Evolutionary conservation across 1,284 basidiomycete genomes (phyloP).

Genomic region (Tilletia caries): DNA sequence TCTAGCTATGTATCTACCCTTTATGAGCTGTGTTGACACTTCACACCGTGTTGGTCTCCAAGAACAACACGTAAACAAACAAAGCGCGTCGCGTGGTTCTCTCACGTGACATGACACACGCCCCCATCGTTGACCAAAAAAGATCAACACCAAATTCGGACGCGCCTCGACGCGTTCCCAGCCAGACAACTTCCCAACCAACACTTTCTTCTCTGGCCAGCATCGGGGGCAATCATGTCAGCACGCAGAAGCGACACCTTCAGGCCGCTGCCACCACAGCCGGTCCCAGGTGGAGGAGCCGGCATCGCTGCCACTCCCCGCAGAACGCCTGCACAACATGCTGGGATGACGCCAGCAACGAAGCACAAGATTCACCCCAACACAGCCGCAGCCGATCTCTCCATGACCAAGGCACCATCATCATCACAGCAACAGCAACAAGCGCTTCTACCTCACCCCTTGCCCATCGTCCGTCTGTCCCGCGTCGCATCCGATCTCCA

Average conservation of each 20-base stretch:
- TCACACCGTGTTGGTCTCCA: no score
- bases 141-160: not conserved
- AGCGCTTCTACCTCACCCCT: not conserved
- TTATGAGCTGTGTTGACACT: no score
- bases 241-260: conserved; percentile 10
- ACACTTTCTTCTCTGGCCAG: not conserved
- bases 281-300: conserved; percentile 1
- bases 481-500: conserved; percentile 26
- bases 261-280: conserved; percentile 8
- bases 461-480: conserved; percentile 19
- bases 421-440: not conserved
- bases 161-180: not conserved
- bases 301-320: not conserved
- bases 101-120: not conserved
- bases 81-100: no score
- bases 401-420: not conserved
- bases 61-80: no score
- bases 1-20: no score
- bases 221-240: conserved; percentile 2
- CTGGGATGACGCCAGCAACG: not conserved
- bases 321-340: not conserved
- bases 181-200: no score
- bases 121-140: not conserved
- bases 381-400: conserved; percentile 8
- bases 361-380: not conserved